Conservation (phyloP, 371 early-diverging fungal species). For the Rhizopus microsporus region DNA sequence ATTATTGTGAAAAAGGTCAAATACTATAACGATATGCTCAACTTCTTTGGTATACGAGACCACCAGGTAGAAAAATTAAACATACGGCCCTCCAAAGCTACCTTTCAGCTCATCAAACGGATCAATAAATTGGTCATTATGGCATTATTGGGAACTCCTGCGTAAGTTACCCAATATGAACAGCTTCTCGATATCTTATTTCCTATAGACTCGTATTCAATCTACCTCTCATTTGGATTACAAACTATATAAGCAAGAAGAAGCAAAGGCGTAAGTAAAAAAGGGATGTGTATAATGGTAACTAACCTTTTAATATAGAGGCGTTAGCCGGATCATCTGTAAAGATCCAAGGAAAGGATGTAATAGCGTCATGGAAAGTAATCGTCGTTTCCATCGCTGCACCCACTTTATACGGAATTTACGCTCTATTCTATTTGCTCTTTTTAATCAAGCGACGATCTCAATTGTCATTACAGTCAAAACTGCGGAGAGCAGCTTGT, state of each 20-base stretch:
- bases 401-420: constrained; percentile 76
- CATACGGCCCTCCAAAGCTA: constrained; percentile 70
- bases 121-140: constrained; percentile 66
- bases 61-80: constrained; percentile 89
- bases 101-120: constrained; percentile 64
- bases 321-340: constrained; percentile 91
- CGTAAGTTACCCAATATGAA: constrained; percentile 52
- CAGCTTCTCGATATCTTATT: neutral
- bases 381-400: constrained; percentile 76
- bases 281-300: neutral
- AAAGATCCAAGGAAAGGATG: constrained; percentile 92
- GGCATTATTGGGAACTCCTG: constrained; percentile 80
- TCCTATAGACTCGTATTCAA: constrained; percentile 65
- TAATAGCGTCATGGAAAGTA: constrained; percentile 96
- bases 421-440: constrained; percentile 54
- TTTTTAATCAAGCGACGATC: constrained; percentile 46
- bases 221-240: constrained; percentile 74
- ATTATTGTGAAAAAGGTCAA: constrained; percentile 67
- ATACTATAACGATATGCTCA: constrained; percentile 84
- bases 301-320: constrained; percentile 44
- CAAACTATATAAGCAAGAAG: constrained; percentile 67
- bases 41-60: constrained; percentile 90
- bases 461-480: constrained; percentile 19
- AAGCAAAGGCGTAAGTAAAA: constrained; percentile 67
- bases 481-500: constrained; percentile 38